phyloP scores from a whole-genome alignment of 116 monocot genomes.

The Iris pallida region DNA sequence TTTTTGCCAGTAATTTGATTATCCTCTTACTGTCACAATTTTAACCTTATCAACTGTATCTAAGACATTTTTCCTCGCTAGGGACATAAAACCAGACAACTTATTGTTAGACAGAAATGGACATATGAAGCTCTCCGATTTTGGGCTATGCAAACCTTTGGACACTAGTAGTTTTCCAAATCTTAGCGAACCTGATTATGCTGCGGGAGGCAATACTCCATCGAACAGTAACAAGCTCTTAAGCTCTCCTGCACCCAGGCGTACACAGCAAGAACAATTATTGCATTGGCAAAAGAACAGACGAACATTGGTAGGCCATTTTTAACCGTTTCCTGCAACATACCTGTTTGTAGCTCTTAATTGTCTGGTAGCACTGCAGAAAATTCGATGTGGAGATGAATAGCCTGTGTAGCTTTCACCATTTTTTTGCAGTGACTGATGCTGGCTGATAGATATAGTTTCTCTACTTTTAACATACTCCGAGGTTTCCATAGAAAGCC shows the following conservation, averaged over 20 bases:
- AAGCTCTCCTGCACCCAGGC: conserved; percentile 45
- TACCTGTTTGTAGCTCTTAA: not conserved
- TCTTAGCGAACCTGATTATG: conserved; percentile 60
- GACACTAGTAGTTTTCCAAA: conserved; percentile 68
- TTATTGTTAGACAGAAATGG: conserved; percentile 71
- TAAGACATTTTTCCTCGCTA: conserved; percentile 10
- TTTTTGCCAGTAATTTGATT: conserved; percentile 5
- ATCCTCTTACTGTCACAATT: not conserved
- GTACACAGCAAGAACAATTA: conserved; percentile 87
- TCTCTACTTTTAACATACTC: not conserved
- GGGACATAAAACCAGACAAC: conserved; percentile 98
- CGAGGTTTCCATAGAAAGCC: too few relatives aligned
- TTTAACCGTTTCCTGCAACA: not conserved
- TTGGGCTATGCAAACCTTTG: conserved; percentile 88
- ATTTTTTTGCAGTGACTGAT: not conserved
- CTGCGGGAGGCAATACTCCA: conserved; percentile 33
- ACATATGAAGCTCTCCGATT: conserved; percentile 92
- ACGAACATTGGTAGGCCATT: conserved; percentile 60
- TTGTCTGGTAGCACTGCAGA: not conserved
- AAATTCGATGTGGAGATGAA: not conserved
- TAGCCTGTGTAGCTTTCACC: not conserved
- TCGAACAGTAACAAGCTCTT: conserved; percentile 38
- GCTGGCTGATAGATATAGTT: not conserved
- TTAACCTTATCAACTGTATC: not conserved
- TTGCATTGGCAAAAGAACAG: conserved; percentile 95